A percentile compares a stretch with the other conserved stretches of the same genome.
phyloP scores from a whole-genome alignment of 345 rosid genomes.

The Theobroma cacao region DNA sequence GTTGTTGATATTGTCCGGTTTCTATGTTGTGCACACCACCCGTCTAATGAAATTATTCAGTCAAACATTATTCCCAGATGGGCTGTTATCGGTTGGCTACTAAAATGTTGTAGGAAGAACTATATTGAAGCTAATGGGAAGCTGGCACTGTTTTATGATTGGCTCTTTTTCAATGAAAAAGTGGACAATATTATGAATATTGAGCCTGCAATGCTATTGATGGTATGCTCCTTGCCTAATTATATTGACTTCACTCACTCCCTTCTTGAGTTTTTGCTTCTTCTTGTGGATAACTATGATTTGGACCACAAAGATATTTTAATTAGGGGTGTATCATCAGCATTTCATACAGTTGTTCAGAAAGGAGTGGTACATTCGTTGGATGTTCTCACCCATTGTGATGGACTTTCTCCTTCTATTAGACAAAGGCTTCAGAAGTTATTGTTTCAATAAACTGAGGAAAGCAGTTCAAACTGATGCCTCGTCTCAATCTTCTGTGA shows the following conservation, averaged over 20 bases:
- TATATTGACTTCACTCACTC: slow-evolving; percentile 57
- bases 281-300: slow-evolving; percentile 67
- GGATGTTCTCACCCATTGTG: slow-evolving; percentile 44
- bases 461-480: slow-evolving; percentile 64
- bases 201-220: slow-evolving; percentile 82
- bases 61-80: slow-evolving; percentile 77
- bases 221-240: slow-evolving; percentile 69
- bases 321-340: slow-evolving; percentile 49
- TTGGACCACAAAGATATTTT: slow-evolving; percentile 38
- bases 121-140: slow-evolving; percentile 51
- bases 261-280: slow-evolving; percentile 75
- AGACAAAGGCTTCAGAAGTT: slow-evolving; percentile 49
- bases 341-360: slow-evolving; percentile 48
- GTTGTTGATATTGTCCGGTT: slow-evolving; percentile 70
- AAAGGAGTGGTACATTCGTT: slow-evolving; percentile 59
- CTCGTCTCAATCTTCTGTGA: slow-evolving; percentile 61
- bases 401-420: slow-evolving; percentile 44
- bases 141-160: slow-evolving; percentile 77
- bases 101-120: slow-evolving; percentile 49
- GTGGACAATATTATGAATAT: slow-evolving; percentile 73
- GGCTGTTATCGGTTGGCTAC: slow-evolving; percentile 82
- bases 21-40: slow-evolving; percentile 73
- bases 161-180: slow-evolving; percentile 80
- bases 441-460: slow-evolving; percentile 62
- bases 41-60: slow-evolving; percentile 53